Evolutionary conservation across 805 yeast genomes (phyloP), one percentile per base, ranked within the genome.

Genomic region (Isabelozyma pseudorhagii): DNA sequence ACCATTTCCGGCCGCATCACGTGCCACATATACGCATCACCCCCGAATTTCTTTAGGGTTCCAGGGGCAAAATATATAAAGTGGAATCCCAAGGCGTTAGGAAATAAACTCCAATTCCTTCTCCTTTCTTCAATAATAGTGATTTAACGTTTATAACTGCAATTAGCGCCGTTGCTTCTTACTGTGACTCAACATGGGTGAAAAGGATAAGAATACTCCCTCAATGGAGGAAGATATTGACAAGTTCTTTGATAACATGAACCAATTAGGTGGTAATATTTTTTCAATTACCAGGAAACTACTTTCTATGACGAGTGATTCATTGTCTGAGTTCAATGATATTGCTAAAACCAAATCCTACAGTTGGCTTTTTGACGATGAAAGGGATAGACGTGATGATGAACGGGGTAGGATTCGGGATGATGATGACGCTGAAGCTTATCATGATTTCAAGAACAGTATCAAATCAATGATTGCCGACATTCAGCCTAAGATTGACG

Each of bases 201-300:
- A 45, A 17, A 46, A 21, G 18, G 42, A 40, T 40, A 15, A 14
- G 44, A 44, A 34, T 14, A 45, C 44, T 10, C 15, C 27, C 36
- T 40, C 50, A 8, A 47, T 21, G 28, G n/a, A 15, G 47, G 55
- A 58, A 21, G 65, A 64, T 13, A 50, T 62, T 43, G 68, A 65
- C 40, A 47, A 54, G 25, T 58, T 67, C 34, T 58, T 62, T 45
- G 53, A 55, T 15, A 54, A 54, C 28, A 56, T 69, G 38, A 61
- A 66, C 36, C 64, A 61, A 18, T 46, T 67, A 34, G 63, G 66
- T 42, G 53, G 55, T 31, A 55, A 55, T 34, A 49, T 69, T n/a
- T 58, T 63, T 11, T 57, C 60, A 7, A 51, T 66, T 15, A 58
- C 73, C 15, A 61, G 59, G 36, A 56, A 64, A 11, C 34, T 70